These are phyloP conservation scores for Citrus reticulata DNA, from an alignment of 345 rosid species.

Conservation along the genomic window DNA sequence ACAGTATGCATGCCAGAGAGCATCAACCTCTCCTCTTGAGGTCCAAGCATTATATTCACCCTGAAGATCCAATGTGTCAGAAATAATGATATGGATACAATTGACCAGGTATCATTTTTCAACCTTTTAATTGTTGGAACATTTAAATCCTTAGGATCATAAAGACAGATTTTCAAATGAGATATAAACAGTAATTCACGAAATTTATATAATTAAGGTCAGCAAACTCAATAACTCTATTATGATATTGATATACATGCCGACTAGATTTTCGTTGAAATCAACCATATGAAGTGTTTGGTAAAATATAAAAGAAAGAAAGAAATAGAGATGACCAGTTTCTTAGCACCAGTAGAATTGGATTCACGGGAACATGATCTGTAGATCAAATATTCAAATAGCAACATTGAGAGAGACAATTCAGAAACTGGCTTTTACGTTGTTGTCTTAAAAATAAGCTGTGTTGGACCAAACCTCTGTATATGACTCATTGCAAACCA, in stretches of 20 bases:
- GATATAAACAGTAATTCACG: neutral
- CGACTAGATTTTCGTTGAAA: neutral
- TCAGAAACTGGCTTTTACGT: neutral
- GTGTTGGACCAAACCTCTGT: neutral
- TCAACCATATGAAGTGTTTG: neutral
- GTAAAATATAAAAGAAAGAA: neutral
- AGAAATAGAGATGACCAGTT: neutral
- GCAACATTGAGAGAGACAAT: neutral
- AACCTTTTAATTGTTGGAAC: neutral
- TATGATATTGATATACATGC: neutral
- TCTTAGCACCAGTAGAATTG: neutral
- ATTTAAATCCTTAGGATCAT: neutral
- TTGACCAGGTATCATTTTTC: neutral
- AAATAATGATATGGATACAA: neutral
- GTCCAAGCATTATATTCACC: constrained; percentile 36
- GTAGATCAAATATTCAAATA: neutral
- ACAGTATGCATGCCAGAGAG: constrained; percentile 43
- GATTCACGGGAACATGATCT: neutral
- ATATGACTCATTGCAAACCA: neutral
- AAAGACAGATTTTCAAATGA: neutral
- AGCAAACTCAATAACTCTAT: neutral
- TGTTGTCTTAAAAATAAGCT: neutral
- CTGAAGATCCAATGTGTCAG: constrained; percentile 8
- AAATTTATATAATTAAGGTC: neutral
- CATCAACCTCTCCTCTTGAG: constrained; percentile 39